Conservation (phyloP, 495 filamentous ascomycete genomes). For the Coniosporium apollinis region DNA sequence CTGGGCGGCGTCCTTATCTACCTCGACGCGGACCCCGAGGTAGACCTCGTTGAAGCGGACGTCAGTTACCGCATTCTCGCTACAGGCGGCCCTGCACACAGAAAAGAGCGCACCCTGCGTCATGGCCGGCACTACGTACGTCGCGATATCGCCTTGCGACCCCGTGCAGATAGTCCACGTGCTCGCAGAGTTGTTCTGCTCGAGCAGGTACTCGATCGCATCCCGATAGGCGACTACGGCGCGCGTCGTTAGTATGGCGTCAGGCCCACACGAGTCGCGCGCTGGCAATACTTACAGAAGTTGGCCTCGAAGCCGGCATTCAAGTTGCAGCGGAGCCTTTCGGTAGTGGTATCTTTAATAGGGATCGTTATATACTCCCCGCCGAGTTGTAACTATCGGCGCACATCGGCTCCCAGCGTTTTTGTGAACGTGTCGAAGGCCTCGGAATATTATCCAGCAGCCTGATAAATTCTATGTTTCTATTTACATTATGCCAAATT, state of each 20-base stretch:
- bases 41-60: conserved; percentile 28
- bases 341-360: conserved; percentile 16
- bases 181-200: conserved; percentile 18
- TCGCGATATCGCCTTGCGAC: conserved; percentile 19
- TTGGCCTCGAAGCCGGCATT: conserved; percentile 24
- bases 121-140: conserved; percentile 16
- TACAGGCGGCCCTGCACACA: conserved; percentile 19
- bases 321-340: conserved; percentile 18
- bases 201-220: conserved; percentile 24
- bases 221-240: conserved; percentile 25
- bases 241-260: not conserved
- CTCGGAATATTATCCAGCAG: no score
- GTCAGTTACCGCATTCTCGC: conserved; percentile 22
- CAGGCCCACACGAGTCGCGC: not conserved
- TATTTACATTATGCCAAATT: no score
- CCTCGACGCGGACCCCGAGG: conserved; percentile 20
- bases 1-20: conserved; percentile 17
- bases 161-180: conserved; percentile 28
- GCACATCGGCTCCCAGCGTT: no score
- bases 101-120: conserved; percentile 25
- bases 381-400: no score
- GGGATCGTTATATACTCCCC: conserved; percentile 16
- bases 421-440: no score
- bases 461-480: no score
- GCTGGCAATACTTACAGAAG: conserved; percentile 19